A percentile compares a stretch with the other conserved stretches of the same genome.
These are phyloP conservation scores for Paraphaeosphaeria sporulosa DNA, from an alignment of 2,329 filamentous ascomycete genomes.

Conservation along the genomic window DNA sequence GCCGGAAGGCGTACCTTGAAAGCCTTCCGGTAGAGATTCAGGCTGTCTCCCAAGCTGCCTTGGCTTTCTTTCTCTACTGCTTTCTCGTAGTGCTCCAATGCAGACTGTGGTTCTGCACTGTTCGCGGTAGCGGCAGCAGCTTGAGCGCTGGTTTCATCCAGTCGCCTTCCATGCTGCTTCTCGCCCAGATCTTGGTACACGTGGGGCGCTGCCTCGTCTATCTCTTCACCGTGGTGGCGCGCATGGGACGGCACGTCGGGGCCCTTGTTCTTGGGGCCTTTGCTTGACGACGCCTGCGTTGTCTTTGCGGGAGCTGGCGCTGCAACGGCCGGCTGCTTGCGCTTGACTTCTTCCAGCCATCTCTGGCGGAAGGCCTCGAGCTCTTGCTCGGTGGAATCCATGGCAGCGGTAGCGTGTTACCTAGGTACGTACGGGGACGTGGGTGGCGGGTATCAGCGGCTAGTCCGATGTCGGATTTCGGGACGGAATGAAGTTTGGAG, in stretches of 20 bases:
- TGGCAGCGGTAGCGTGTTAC: conserved; percentile 19
- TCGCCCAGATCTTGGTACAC: conserved; percentile 56
- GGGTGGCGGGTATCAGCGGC: conserved; percentile 33
- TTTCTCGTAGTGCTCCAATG: conserved; percentile 90
- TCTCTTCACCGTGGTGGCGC: conserved; percentile 41
- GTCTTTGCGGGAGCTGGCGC: conserved; percentile 20
- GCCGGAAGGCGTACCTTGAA: conserved; percentile 70
- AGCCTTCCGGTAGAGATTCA: conserved; percentile 86
- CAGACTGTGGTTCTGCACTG: conserved; percentile 69
- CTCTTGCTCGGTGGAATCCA: conserved; percentile 63
- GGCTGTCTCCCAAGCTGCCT: conserved; percentile 86
- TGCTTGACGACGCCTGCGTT: conserved; percentile 32
- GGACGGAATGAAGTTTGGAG: conserved; percentile 17
- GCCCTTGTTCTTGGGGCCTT: conserved; percentile 32
- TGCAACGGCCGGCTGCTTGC: conserved; percentile 23
- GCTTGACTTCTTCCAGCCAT: conserved; percentile 82
- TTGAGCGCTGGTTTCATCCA: conserved; percentile 52
- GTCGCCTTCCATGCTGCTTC: conserved; percentile 53
- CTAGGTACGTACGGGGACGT: conserved; percentile 21
- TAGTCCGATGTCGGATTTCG: conserved; percentile 37
- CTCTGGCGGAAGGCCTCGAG: conserved; percentile 84
- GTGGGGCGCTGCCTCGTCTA: conserved; percentile 52
- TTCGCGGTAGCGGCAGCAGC: conserved; percentile 36
- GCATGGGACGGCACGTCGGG: conserved; percentile 32
- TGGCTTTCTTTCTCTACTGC: conserved; percentile 88